Evolutionary conservation across 495 filamentous ascomycete species (phyloP).

Genomic region (Penicillium maclennaniae): DNA sequence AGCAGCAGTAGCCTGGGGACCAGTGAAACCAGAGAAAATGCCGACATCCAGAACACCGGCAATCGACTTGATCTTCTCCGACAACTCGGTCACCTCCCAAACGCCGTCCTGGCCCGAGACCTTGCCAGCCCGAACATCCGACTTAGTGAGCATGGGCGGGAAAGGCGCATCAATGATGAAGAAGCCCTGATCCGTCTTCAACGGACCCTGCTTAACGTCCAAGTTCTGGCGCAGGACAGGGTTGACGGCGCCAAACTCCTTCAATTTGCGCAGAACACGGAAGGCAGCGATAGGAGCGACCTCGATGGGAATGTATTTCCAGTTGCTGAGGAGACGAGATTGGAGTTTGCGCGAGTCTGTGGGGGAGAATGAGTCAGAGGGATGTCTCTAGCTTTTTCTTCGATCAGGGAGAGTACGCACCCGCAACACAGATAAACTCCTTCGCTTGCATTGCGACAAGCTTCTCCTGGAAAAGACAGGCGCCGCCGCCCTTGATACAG

Average conservation of each 20-base stretch:
- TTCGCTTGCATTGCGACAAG: constrained; percentile 79
- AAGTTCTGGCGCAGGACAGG: constrained; percentile 66
- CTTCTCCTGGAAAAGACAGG: constrained; percentile 97
- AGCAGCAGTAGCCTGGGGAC: constrained; percentile 55
- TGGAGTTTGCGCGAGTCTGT: constrained; percentile 84
- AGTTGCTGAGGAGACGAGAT: constrained; percentile 68
- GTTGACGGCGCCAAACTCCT: constrained; percentile 62
- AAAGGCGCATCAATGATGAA: constrained; percentile 94
- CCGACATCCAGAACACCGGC: constrained; percentile 89
- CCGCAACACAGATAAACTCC: constrained; percentile 92
- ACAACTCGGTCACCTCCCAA: constrained; percentile 77
- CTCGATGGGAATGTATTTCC: constrained; percentile 88
- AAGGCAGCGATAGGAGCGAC: constrained; percentile 77
- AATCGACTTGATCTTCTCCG: constrained; percentile 70
- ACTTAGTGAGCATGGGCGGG: constrained; percentile 58
- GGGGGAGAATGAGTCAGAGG: constrained; percentile 4
- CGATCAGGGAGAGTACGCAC: constrained; percentile 32
- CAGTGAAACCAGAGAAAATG: constrained; percentile 78
- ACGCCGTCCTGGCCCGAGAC: constrained; percentile 49
- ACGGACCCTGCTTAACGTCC: constrained; percentile 68
- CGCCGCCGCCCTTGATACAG: constrained; percentile 95
- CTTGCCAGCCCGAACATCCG: constrained; percentile 50
- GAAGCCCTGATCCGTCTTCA: constrained; percentile 91
- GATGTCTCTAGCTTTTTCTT: neutral
- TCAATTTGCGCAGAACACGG: constrained; percentile 64